Percentiles rank a stretch among this genome's conserved stretches.
These are phyloP conservation scores for Chytriomyces sp. DNA, from an alignment of 192 early-diverging fungal species.

Conservation along the genomic window DNA sequence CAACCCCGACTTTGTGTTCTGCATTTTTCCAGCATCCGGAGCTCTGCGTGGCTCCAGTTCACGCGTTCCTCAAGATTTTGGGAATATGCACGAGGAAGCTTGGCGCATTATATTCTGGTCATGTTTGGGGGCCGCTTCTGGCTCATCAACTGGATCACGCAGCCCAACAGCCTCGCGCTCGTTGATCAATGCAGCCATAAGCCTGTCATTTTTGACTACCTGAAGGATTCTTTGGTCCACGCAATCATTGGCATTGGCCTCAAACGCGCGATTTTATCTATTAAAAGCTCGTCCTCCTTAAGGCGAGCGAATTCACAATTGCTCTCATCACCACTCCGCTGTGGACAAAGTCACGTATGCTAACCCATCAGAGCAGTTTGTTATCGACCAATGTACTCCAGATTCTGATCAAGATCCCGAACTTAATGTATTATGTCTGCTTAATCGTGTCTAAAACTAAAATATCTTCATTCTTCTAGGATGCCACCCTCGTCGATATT, in stretches of 20 bases:
- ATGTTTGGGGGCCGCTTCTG: background rate
- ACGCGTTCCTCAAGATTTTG: background rate
- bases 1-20: slow-evolving; percentile 16
- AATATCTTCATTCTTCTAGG: no score
- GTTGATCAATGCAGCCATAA: background rate
- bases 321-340: slow-evolving; percentile 19
- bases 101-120: no score
- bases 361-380: background rate
- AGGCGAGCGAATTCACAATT: slow-evolving; percentile 1
- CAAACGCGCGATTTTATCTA: slow-evolving; percentile 2
- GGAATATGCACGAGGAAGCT: background rate
- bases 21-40: slow-evolving; percentile 25
- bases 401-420: no score
- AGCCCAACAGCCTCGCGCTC: background rate
- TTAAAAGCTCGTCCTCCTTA: background rate
- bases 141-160: slow-evolving; percentile 3
- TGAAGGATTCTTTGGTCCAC: slow-evolving; percentile 17
- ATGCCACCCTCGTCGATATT: no score
- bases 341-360: slow-evolving; percentile 10
- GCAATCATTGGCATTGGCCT: slow-evolving; percentile 15
- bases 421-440: no score
- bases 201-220: background rate
- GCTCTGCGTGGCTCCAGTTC: slow-evolving; percentile 1
- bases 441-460: no score
- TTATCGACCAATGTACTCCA: no score